These are phyloP conservation scores for Annona cherimola DNA, from an alignment of 164 flowering plant species.

Conservation along the genomic window DNA sequence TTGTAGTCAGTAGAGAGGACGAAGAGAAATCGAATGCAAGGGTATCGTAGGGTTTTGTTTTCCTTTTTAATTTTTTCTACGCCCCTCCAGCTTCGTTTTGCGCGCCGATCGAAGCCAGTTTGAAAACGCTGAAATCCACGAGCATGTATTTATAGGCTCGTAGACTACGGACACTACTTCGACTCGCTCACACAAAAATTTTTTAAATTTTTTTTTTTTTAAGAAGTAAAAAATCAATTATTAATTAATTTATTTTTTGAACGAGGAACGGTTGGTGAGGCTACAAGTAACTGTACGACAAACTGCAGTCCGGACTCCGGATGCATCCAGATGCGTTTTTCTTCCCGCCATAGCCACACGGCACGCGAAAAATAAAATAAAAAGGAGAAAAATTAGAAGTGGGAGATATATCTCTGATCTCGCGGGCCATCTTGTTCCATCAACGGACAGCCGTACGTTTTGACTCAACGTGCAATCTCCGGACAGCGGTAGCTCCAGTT, in stretches of 20 bases:
- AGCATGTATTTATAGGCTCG: slow-evolving; percentile 4
- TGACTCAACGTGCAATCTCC: too few species aligned
- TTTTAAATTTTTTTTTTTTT: background rate
- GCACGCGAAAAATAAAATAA: too few species aligned
- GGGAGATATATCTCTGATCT: too few species aligned
- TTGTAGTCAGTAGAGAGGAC: background rate
- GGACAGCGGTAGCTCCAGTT: too few species aligned
- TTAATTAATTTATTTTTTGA: background rate
- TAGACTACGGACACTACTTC: slow-evolving; percentile 13
- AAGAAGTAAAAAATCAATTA: background rate
- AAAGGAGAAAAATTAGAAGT: too few species aligned
- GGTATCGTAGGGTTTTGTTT: background rate
- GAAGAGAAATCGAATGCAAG: background rate
- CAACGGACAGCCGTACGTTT: too few species aligned
- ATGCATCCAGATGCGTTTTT: too few species aligned
- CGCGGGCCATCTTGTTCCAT: too few species aligned
- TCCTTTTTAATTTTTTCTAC: background rate
- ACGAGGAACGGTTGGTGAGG: background rate
- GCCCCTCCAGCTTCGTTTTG: slow-evolving; percentile 22
- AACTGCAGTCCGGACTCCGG: background rate
- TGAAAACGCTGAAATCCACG: slow-evolving; percentile 70
- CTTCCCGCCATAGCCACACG: too few species aligned
- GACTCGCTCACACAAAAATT: background rate
- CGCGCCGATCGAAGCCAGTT: slow-evolving; percentile 57
- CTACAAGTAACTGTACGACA: background rate